Evolutionary conservation across 2,329 filamentous ascomycete species (phyloP).

Genomic region (Sclerotinia trifoliorum): DNA sequence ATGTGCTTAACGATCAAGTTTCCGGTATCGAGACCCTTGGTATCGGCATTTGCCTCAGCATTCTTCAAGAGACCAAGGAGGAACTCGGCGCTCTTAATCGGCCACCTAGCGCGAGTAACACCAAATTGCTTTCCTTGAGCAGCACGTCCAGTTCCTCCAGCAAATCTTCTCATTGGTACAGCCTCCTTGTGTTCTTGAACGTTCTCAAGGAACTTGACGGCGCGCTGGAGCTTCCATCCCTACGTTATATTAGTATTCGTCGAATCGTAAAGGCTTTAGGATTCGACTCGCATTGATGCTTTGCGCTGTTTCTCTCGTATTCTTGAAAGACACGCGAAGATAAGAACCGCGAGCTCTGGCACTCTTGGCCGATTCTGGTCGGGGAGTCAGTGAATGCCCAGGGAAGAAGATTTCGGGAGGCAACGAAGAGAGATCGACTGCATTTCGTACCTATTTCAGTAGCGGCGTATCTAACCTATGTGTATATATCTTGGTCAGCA

Average conservation of each 20-base stretch:
- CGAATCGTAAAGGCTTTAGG: background rate
- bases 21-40: constrained; percentile 95
- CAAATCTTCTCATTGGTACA: constrained; percentile 96
- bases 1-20: constrained; percentile 99
- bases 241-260: background rate
- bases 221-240: constrained; percentile 22
- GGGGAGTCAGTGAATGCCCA: background rate
- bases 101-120: constrained; percentile 97
- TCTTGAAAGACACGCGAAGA: constrained; percentile 93
- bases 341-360: constrained; percentile 98
- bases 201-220: constrained; percentile 96
- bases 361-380: constrained; percentile 64
- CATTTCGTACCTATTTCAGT: constrained; percentile 20
- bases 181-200: constrained; percentile 96
- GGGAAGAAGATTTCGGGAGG: constrained; percentile 65
- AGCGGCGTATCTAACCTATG: constrained; percentile 91
- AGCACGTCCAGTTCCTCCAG: constrained; percentile 90
- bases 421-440: background rate
- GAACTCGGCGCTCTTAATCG: constrained; percentile 98
- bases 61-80: constrained; percentile 96
- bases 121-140: constrained; percentile 99
- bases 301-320: constrained; percentile 99
- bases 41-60: constrained; percentile 94
- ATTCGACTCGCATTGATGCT: constrained; percentile 69
- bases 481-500: background rate